These are phyloP conservation scores for Centaurea solstitialis DNA, from an alignment of 129 eudicot genomes.

Conservation along the genomic window DNA sequence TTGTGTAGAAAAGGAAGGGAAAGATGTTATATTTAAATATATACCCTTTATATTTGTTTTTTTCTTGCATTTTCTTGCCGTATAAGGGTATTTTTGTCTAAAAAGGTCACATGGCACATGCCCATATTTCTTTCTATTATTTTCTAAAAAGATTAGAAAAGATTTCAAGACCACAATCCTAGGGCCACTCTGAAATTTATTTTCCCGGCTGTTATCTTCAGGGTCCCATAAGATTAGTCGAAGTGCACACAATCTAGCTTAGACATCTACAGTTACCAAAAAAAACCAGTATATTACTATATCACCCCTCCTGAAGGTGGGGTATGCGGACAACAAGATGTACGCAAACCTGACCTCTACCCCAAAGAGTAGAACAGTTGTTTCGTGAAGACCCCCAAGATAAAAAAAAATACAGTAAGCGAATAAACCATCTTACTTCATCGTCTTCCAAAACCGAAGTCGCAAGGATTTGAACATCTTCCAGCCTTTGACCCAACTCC, in stretches of 20 bases:
- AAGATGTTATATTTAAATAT: neutral
- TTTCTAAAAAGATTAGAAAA: neutral
- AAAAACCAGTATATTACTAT: neutral
- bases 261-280: neutral
- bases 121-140: neutral
- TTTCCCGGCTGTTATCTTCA: neutral
- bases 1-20: neutral
- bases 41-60: neutral
- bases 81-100: neutral
- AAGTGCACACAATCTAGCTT: neutral
- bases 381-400: neutral
- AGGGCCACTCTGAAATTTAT: neutral
- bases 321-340: neutral
- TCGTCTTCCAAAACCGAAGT: conserved; percentile 56
- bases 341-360: neutral
- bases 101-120: neutral
- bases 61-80: neutral
- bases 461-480: conserved; percentile 51
- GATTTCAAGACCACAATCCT: neutral
- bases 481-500: conserved; percentile 60
- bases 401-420: neutral
- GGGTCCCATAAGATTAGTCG: neutral
- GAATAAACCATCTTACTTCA: conserved; percentile 42
- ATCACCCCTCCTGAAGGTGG: neutral
- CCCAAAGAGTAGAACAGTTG: neutral